Conservation (phyloP, 768 basidiomycete species). For the Arthromyces matolae region DNA sequence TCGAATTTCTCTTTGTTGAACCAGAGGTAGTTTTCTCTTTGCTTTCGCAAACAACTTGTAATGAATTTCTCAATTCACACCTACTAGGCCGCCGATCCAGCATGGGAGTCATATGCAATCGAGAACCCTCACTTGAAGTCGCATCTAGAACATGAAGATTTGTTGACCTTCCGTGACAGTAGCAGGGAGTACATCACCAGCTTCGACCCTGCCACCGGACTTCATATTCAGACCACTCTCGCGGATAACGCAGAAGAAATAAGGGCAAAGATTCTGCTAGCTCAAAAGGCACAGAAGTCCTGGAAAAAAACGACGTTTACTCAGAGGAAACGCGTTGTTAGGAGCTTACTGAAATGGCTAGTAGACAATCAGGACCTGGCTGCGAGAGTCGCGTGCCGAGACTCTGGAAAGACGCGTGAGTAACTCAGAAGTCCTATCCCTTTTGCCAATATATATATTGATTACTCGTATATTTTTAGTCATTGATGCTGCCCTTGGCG, state of each 20-base stretch:
- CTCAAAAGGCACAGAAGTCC: constrained; percentile 60
- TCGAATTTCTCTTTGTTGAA: constrained; percentile 55
- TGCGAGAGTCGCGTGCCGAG: constrained; percentile 84
- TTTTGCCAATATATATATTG: too few species aligned
- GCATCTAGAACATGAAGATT: constrained; percentile 52
- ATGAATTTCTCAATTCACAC: not conserved
- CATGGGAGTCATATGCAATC: constrained; percentile 54
- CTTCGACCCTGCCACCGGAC: constrained; percentile 86
- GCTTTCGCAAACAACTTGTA: too few species aligned
- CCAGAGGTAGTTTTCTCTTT: constrained; percentile 49
- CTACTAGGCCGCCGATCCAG: constrained; percentile 53
- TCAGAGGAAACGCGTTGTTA: constrained; percentile 76
- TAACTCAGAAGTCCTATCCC: too few species aligned
- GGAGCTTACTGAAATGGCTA: constrained; percentile 88
- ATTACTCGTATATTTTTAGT: constrained; percentile 50
- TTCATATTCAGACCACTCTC: constrained; percentile 73
- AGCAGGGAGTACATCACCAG: constrained; percentile 76
- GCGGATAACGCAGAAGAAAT: constrained; percentile 78
- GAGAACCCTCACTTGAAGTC: constrained; percentile 58
- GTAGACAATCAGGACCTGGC: constrained; percentile 87
- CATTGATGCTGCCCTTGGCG: constrained; percentile 91
- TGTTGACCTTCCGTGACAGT: constrained; percentile 47
- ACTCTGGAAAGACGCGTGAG: constrained; percentile 93
- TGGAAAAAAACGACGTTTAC: constrained; percentile 78
- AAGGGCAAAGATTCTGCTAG: constrained; percentile 60